phyloP scores from a whole-genome alignment of 164 flowering plant species.

The Liquidambar formosana region DNA sequence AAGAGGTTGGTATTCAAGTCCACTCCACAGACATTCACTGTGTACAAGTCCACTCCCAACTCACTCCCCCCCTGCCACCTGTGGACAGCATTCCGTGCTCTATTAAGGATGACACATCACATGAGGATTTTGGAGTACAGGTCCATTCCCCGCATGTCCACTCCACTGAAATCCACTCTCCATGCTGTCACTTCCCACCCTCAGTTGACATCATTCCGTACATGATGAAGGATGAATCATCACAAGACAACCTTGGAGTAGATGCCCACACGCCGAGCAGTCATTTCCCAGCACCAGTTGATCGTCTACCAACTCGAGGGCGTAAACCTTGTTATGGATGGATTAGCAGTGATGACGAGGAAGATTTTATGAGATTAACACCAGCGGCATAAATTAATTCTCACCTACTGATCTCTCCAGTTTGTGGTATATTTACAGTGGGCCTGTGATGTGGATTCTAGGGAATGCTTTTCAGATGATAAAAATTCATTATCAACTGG shows the following conservation, averaged over 20 bases:
- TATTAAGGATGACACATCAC: neutral
- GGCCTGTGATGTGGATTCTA: too few relatives aligned
- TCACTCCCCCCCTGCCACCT: neutral
- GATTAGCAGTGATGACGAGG: slow-evolving; percentile 29
- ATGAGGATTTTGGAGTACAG: neutral
- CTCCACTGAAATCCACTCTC: neutral
- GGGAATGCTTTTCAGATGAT: too few relatives aligned
- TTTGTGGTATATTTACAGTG: too few relatives aligned
- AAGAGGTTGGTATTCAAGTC: neutral
- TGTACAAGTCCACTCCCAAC: neutral
- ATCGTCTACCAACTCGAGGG: neutral
- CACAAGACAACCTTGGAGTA: neutral
- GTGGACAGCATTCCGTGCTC: neutral
- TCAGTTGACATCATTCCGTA: neutral
- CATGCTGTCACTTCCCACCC: neutral
- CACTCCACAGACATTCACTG: neutral
- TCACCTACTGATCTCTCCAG: neutral
- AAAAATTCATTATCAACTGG: too few relatives aligned
- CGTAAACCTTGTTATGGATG: slow-evolving; percentile 40
- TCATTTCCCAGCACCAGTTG: neutral
- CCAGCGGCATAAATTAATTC: neutral
- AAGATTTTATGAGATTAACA: slow-evolving; percentile 16
- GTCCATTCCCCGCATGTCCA: neutral
- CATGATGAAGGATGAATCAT: neutral
- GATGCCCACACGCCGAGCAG: neutral